Evolutionary conservation across 768 basidiomycete genomes (phyloP).

Genomic region (Xerocomellus amylosporus): DNA sequence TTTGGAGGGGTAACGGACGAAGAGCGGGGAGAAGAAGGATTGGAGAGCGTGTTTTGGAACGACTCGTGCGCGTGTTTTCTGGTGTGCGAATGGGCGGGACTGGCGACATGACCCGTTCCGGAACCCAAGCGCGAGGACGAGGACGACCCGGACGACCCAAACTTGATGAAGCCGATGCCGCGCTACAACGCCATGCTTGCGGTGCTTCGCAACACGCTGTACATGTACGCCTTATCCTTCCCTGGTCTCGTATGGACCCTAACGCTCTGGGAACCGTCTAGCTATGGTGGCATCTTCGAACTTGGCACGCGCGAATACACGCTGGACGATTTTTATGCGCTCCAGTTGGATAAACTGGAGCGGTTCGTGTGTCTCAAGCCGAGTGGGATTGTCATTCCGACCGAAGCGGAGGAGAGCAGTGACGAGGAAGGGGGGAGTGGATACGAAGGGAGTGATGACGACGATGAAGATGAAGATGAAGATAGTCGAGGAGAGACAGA

Average conservation of each 20-base stretch:
- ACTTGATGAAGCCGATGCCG: constrained; percentile 58
- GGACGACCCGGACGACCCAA: constrained; percentile 62
- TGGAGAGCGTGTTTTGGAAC: constrained; percentile 86
- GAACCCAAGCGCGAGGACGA: constrained; percentile 30
- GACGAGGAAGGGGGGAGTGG: constrained; percentile 60
- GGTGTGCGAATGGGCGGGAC: neutral
- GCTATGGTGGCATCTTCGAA: constrained; percentile 90
- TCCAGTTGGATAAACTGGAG: constrained; percentile 85
- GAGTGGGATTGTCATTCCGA: constrained; percentile 58
- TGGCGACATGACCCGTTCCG: neutral
- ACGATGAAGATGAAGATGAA: constrained; percentile 45
- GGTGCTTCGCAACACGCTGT: constrained; percentile 78
- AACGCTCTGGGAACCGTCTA: constrained; percentile 22
- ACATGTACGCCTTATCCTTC: constrained; percentile 54
- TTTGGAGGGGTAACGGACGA: constrained; percentile 92
- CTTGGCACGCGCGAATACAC: constrained; percentile 81
- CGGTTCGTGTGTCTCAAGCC: constrained; percentile 69
- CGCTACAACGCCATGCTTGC: constrained; percentile 90
- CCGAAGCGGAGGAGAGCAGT: constrained; percentile 61
- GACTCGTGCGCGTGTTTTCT: constrained; percentile 49
- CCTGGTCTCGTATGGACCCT: neutral
- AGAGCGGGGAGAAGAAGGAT: constrained; percentile 76
- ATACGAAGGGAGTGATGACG: constrained; percentile 55
- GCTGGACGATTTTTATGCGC: constrained; percentile 79
- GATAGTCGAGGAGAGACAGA: constrained; percentile 14